A percentile compares a stretch with the other conserved stretches of the same genome.
These are phyloP conservation scores for Candida gigantensis DNA, from an alignment of 1,139 yeast species.

Conservation along the genomic window DNA sequence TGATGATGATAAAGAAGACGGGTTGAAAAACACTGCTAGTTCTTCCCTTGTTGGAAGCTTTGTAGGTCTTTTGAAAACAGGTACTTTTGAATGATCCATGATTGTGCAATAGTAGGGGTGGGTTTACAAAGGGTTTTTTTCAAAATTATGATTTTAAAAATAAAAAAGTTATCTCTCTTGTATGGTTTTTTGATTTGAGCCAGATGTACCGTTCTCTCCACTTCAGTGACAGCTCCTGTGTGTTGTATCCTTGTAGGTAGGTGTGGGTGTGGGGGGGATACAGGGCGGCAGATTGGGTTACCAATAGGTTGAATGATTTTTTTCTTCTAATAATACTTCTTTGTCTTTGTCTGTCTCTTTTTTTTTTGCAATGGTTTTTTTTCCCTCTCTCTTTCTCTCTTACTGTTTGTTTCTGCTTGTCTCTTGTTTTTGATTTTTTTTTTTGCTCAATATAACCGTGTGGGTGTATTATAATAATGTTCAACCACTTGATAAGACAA, in stretches of 20 bases:
- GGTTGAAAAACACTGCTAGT: slow-evolving; percentile 15
- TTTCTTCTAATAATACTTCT: too few relatives aligned
- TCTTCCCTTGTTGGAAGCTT: slow-evolving; percentile 16
- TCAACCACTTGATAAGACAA: too few relatives aligned
- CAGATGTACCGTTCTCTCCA: too few relatives aligned
- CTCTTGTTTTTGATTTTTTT: not conserved
- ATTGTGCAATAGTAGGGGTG: not conserved
- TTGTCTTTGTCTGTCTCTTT: too few relatives aligned
- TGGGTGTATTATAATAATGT: too few relatives aligned
- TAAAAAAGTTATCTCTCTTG: too few relatives aligned
- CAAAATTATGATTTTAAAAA: not conserved
- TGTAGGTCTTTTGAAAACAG: slow-evolving; percentile 15
- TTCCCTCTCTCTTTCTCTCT: not conserved
- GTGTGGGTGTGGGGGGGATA: too few relatives aligned
- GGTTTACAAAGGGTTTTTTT: not conserved
- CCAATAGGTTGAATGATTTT: slow-evolving; percentile 5
- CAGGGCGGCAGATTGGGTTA: too few relatives aligned
- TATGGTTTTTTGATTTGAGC: too few relatives aligned
- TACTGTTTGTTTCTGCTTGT: not conserved
- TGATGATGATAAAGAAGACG: too few relatives aligned
- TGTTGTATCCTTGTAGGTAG: too few relatives aligned
- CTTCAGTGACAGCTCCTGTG: too few relatives aligned
- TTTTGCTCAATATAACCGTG: not conserved
- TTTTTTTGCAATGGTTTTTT: slow-evolving; percentile 7
- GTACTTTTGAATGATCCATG: slow-evolving; percentile 15